A percentile compares a stretch with the other conserved stretches of the same genome.
These are phyloP conservation scores for Morella rubra DNA, from an alignment of 306 rosid genomes.

Conservation along the genomic window DNA sequence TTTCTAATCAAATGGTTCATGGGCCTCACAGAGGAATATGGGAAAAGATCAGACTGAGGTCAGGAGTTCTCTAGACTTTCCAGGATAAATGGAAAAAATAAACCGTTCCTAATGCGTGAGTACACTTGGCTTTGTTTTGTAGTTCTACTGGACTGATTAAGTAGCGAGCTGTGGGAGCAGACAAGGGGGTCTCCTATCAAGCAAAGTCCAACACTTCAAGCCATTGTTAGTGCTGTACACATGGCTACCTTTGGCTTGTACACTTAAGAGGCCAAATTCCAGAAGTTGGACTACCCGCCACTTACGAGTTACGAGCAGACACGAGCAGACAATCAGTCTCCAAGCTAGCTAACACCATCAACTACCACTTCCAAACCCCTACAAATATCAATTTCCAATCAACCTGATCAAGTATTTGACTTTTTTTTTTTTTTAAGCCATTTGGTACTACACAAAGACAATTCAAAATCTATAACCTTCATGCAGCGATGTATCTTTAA, in stretches of 20 bases:
- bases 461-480: too few species aligned
- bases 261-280: neutral
- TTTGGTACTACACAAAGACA: too few species aligned
- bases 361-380: too few species aligned
- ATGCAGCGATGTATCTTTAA: too few species aligned
- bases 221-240: conserved; percentile 51
- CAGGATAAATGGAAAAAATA: neutral
- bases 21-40: neutral
- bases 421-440: too few species aligned
- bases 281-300: conserved; percentile 10
- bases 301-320: conserved; percentile 6
- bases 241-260: conserved; percentile 22
- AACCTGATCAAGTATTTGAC: too few species aligned
- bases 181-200: too few species aligned
- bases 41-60: neutral
- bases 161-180: neutral
- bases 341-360: too few species aligned
- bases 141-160: neutral
- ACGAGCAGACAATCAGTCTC: conserved; percentile 9
- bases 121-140: neutral
- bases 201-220: conserved; percentile 17
- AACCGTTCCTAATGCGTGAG: neutral
- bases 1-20: too few species aligned
- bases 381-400: neutral
- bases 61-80: neutral